These are phyloP conservation scores for Mycena sp. DNA, from an alignment of 1,284 basidiomycete genomes.

Conservation along the genomic window DNA sequence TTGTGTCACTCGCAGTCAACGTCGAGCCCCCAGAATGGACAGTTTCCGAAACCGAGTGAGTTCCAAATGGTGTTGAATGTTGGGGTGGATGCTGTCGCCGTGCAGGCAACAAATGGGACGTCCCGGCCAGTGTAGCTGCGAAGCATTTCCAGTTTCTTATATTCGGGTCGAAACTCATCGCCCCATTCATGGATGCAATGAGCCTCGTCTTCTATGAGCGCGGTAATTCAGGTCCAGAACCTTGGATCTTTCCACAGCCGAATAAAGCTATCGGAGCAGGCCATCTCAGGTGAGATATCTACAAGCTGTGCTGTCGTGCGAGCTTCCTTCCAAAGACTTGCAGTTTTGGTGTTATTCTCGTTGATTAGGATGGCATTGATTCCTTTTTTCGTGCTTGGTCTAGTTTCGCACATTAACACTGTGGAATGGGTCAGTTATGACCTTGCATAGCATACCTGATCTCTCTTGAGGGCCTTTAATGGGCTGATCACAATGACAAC, in stretches of 20 bases:
- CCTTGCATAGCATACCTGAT: constrained; percentile 36
- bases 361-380: constrained; percentile 28
- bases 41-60: constrained; percentile 36
- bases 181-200: constrained; percentile 16
- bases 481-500: constrained; percentile 36
- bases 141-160: constrained; percentile 3
- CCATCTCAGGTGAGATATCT: constrained; percentile 39
- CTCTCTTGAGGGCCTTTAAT: constrained; percentile 37
- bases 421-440: not conserved
- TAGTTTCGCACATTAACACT: not conserved
- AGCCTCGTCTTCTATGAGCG: constrained; percentile 1
- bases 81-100: constrained; percentile 36
- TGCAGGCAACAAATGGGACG: constrained; percentile 43
- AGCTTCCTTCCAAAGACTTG: constrained; percentile 16
- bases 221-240: constrained; percentile 6
- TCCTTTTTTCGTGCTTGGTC: constrained; percentile 25
- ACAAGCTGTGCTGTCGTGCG: constrained; percentile 22
- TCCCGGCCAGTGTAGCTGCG: constrained; percentile 36
- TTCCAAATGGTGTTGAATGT: constrained; percentile 41
- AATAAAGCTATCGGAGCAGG: constrained; percentile 30
- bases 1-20: constrained; percentile 37
- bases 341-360: constrained; percentile 20
- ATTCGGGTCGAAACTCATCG: constrained; percentile 5
- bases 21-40: constrained; percentile 44
- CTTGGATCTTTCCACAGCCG: constrained; percentile 34